Base-by-base conservation (phyloP, 768 basidiomycete species). In the Dendrothele bispora region DNA sequence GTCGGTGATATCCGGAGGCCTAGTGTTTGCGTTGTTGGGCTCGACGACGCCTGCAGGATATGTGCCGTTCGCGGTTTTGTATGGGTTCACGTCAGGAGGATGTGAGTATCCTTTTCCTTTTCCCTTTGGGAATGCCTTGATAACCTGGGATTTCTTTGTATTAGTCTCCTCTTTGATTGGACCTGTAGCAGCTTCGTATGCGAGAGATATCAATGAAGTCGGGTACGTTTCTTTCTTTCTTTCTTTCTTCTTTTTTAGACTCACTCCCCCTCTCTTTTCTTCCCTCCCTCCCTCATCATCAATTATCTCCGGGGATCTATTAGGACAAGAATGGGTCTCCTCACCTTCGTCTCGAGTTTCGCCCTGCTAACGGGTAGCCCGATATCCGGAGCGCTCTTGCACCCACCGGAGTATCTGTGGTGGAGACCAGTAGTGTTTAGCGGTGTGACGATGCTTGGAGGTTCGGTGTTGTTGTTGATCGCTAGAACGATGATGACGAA, bases 31-130 rank as follows among this genome's bases (percentile, higher is more conserved):
- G 36, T 38, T 47, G 7, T 38, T 47, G 11, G 46, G 37, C 15
- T 38, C 46, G 3, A 47, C 35, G 32, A 39, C 46, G 24, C 37
- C 39, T 12, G 37, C 37, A 5, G 46, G 37, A 5, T 39, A 28
- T 18, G 46, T 47, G 6, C 24, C 39, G 21, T 47, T 47, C 27
- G 46, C 46, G 2, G 32, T 47, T 18, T 20, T 47, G 4, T 47
- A 47, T 12, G 46, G 46, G n/a, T 47, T 47, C 28, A 47, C 35
- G 12, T 47, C 46, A 26, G 46, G 46, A 6, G 46, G 46, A 47
- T 47, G 46, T 47, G 27, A 15, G 46, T 47, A 12, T 18, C 28
- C 20, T 11, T 44, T 45, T 34, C 28, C 28, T 25, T 17, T 29
- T n/a, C 26, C 18, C 14, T 18, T 29, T 5, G 18, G 26, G 27